These are phyloP conservation scores for Penicillium canescens DNA, from an alignment of 495 filamentous ascomycete species.

Conservation along the genomic window DNA sequence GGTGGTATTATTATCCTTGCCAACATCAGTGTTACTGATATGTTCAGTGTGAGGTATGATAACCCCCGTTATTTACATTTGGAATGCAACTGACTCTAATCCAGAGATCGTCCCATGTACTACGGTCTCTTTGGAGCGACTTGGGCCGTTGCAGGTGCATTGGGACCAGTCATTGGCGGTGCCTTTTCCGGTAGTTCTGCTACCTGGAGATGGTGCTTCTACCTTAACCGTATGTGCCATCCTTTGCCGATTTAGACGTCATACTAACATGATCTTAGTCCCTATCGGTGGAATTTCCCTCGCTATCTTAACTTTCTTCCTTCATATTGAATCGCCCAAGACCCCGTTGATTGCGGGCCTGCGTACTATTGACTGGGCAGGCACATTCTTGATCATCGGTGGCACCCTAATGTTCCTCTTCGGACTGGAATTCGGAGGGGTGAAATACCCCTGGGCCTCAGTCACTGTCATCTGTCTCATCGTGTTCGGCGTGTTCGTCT, in stretches of 20 bases:
- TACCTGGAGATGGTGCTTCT: conserved; percentile 66
- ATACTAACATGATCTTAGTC: conserved; percentile 38
- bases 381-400: conserved; percentile 68
- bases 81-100: conserved; percentile 14
- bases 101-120: conserved; percentile 62
- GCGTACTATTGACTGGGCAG: conserved; percentile 75
- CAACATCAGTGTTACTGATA: conserved; percentile 79
- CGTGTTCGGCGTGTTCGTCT: conserved; percentile 68
- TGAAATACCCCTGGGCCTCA: conserved; percentile 73
- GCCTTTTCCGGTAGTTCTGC: conserved; percentile 63
- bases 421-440: conserved; percentile 76
- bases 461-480: conserved; percentile 75
- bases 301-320: conserved; percentile 64
- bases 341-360: conserved; percentile 71
- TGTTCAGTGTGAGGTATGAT: conserved; percentile 66
- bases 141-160: conserved; percentile 72
- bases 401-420: conserved; percentile 81
- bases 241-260: not conserved
- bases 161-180: conserved; percentile 77
- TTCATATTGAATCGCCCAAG: conserved; percentile 74
- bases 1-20: conserved; percentile 79
- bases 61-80: not conserved
- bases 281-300: conserved; percentile 74
- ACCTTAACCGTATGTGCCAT: conserved; percentile 56
- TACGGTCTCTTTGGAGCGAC: conserved; percentile 65